Conservation (phyloP, 2,329 filamentous ascomycete species). For the Rhinocladiella similis region DNA sequence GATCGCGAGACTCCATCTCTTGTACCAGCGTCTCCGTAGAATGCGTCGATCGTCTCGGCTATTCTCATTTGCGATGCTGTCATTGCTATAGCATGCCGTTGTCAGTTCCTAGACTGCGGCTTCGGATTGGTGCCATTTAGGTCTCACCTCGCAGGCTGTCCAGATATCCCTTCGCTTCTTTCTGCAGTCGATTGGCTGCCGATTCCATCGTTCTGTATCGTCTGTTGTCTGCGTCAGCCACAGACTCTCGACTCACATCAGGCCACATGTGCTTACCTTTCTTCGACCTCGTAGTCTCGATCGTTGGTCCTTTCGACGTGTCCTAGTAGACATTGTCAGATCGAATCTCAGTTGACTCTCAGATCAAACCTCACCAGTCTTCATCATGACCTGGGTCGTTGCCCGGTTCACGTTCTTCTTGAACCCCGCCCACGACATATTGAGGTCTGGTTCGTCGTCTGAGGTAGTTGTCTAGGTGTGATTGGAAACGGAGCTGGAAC, state of each 20-base stretch:
- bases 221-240: constrained; percentile 47
- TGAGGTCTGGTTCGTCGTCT: not conserved
- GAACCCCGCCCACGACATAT: constrained; percentile 60
- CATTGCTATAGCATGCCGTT: constrained; percentile 67
- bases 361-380: constrained; percentile 64
- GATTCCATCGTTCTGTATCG: constrained; percentile 98
- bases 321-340: constrained; percentile 48
- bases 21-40: constrained; percentile 94
- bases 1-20: constrained; percentile 92
- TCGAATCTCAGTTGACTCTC: constrained; percentile 15
- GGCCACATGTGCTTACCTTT: constrained; percentile 58
- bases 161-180: constrained; percentile 96
- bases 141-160: constrained; percentile 82
- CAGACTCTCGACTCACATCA: not conserved
- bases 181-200: constrained; percentile 86
- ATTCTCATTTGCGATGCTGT: constrained; percentile 99
- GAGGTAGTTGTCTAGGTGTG: not conserved
- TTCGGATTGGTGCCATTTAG: not conserved
- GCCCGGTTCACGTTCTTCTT: constrained; percentile 98
- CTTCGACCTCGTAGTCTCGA: constrained; percentile 97
- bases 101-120: not conserved
- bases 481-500: not conserved
- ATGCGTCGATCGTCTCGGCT: constrained; percentile 97
- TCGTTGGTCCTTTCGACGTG: constrained; percentile 99
- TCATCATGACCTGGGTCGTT: constrained; percentile 99